A percentile compares a stretch with the other conserved stretches of the same genome.
These are phyloP conservation scores for Aspergillus sp. DNA, from an alignment of 2,329 filamentous ascomycete genomes.

Conservation along the genomic window DNA sequence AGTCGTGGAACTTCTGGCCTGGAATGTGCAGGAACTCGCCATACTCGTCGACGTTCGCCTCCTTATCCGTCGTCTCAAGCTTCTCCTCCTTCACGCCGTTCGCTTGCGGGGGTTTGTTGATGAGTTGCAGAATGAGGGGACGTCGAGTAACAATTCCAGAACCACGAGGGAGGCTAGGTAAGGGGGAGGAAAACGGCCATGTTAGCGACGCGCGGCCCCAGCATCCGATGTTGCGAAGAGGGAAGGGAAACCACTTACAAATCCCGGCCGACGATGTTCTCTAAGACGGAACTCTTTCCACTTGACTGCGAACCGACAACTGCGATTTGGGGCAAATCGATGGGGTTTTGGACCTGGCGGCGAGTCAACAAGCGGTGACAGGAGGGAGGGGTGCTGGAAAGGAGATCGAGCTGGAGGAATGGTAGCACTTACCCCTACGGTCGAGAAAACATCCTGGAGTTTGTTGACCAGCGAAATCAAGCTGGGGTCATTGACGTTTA, in stretches of 20 bases:
- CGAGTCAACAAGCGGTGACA: conserved; percentile 27
- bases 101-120: conserved; percentile 74
- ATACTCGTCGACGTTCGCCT: conserved; percentile 93
- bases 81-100: conserved; percentile 72
- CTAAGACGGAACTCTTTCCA: conserved; percentile 97
- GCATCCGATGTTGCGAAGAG: not conserved
- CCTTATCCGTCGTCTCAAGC: conserved; percentile 71
- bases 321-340: conserved; percentile 96
- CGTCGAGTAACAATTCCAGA: conserved; percentile 96
- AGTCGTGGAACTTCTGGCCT: conserved; percentile 96
- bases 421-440: conserved; percentile 70
- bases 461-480: conserved; percentile 91
- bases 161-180: conserved; percentile 81
- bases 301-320: conserved; percentile 98
- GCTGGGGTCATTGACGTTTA: conserved; percentile 70
- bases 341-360: conserved; percentile 87
- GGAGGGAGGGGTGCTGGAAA: conserved; percentile 9
- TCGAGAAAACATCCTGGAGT: conserved; percentile 98
- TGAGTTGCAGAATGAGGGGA: conserved; percentile 94
- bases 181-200: conserved; percentile 1
- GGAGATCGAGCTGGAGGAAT: conserved; percentile 5
- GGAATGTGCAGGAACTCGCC: conserved; percentile 98
- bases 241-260: conserved; percentile 66
- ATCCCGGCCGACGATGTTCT: conserved; percentile 98
- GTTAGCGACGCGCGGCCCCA: conserved; percentile 26